Evolutionary conservation across 257 asterid species (phyloP), one percentile per base, ranked within the genome.

Genomic region (Asclepias syriaca): DNA sequence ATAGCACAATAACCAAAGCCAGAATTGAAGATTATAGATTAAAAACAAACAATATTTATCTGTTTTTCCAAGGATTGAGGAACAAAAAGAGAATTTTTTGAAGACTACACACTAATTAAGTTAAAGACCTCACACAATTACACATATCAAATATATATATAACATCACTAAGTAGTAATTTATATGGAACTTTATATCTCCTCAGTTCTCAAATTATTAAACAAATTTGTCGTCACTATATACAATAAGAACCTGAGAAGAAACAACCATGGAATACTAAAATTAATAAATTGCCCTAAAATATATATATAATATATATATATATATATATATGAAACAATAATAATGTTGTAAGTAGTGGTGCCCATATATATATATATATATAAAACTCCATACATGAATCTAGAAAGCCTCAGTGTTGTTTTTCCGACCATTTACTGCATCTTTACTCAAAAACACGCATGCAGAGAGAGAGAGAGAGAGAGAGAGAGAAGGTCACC

Each of bases 321-420:
- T 29, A 29, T 29, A 29, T 29, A 29, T 29, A 2, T 29, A 29
- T 29, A 34, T 34, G 39, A 34, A 34, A 34, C 5, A 34, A 34
- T 3, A 34, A 34, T 34, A 34, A 34, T 34, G 5, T 34, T 34
- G 39, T 34, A 34, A 34, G 39, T 34, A 34, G 39, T 34, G 5
- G 39, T 4, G 39, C 39, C 39, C 39, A 34, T 34, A 34, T 34
- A 34, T 34, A 34, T 34, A 34, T 34, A 34, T 34, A 34, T 34
- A 34, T 34, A 4, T 34, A 34, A 34, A 34, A 4, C 39, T 34
- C 5, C 77, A 68, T 77, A 55, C 70, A 72, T 79, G 85, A 67
- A 74, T 77, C 65, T 75, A 24, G 86, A 83, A 84, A 75, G 71
- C 73, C 77, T 64, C 49, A 40, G 54, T 29, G 21, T 69, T 65